Percentiles rank a stretch among this genome's conserved stretches.
These are phyloP conservation scores for Davidsoniella neocaledoniae DNA, from an alignment of 2,329 filamentous ascomycete species.

Conservation along the genomic window DNA sequence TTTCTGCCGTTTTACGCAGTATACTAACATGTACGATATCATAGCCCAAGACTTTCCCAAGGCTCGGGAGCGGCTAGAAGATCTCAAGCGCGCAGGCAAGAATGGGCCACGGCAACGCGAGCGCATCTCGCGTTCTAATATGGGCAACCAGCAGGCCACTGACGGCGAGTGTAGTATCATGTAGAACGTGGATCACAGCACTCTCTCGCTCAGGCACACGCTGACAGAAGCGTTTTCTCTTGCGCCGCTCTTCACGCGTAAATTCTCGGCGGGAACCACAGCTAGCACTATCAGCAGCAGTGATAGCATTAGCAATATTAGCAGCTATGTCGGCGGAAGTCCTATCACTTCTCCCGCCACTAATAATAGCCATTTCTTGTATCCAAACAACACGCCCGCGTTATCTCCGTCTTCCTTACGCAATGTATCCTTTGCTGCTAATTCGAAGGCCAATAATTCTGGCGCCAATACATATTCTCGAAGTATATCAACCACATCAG, in stretches of 20 bases:
- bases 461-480: too few relatives aligned
- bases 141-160: slow-evolving; percentile 42
- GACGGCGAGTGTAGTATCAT: slow-evolving; percentile 13
- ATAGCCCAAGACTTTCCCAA: slow-evolving; percentile 88
- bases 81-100: slow-evolving; percentile 66
- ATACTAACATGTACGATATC: slow-evolving; percentile 17
- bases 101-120: slow-evolving; percentile 58
- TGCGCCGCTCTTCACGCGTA: neutral
- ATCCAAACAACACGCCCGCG: neutral
- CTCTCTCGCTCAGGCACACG: slow-evolving; percentile 1
- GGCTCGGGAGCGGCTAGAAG: slow-evolving; percentile 79
- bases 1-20: neutral
- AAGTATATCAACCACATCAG: too few relatives aligned
- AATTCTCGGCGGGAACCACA: neutral
- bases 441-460: too few relatives aligned
- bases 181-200: slow-evolving; percentile 12
- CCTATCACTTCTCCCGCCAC: neutral
- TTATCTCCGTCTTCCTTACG: slow-evolving; percentile 1
- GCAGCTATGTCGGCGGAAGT: neutral
- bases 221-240: slow-evolving; percentile 3
- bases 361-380: neutral
- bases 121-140: slow-evolving; percentile 64
- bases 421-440: neutral
- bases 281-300: neutral
- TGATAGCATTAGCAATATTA: neutral